Conservation (phyloP, 2,329 filamentous ascomycete species). For the Corynespora cassiicola region DNA sequence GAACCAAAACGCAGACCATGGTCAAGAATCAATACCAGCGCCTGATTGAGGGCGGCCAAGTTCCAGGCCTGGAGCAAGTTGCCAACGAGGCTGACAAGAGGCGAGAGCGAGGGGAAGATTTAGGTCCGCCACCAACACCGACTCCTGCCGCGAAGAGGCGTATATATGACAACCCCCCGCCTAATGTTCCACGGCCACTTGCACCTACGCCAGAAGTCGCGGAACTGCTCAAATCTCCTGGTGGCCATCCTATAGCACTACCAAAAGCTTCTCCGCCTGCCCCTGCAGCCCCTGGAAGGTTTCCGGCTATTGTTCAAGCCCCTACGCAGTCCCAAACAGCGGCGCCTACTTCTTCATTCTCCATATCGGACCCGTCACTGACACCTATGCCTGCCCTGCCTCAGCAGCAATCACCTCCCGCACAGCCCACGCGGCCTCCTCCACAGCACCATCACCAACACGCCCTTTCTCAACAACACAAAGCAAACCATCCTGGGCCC, state of each 20-base stretch:
- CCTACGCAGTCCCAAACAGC: slow-evolving; percentile 34
- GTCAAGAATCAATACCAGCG: slow-evolving; percentile 61
- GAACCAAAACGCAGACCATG: slow-evolving; percentile 87
- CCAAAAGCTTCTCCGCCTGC: slow-evolving; percentile 49
- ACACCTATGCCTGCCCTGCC: slow-evolving; percentile 33
- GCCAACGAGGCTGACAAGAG: slow-evolving; percentile 51
- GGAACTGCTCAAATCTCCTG: slow-evolving; percentile 48
- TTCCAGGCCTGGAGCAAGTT: slow-evolving; percentile 48
- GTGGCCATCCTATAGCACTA: slow-evolving; percentile 26
- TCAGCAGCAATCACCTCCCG: slow-evolving; percentile 39
- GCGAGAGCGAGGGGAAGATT: slow-evolving; percentile 51
- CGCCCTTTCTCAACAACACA: slow-evolving; percentile 33
- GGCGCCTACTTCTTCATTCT: slow-evolving; percentile 25
- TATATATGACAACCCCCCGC: slow-evolving; percentile 52
- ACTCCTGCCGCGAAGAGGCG: slow-evolving; percentile 55
- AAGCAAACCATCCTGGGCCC: slow-evolving; percentile 36
- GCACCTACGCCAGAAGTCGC: slow-evolving; percentile 53
- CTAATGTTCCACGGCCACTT: slow-evolving; percentile 48
- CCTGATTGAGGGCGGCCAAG: slow-evolving; percentile 50
- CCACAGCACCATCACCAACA: slow-evolving; percentile 36
- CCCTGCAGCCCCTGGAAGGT: slow-evolving; percentile 28
- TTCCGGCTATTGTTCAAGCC: slow-evolving; percentile 41
- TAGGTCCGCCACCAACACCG: slow-evolving; percentile 56
- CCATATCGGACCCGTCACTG: slow-evolving; percentile 34
- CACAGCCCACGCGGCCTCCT: slow-evolving; percentile 26